Evolutionary conservation across 441 rosid species (phyloP).

Genomic region (Corymbia citriodora): DNA sequence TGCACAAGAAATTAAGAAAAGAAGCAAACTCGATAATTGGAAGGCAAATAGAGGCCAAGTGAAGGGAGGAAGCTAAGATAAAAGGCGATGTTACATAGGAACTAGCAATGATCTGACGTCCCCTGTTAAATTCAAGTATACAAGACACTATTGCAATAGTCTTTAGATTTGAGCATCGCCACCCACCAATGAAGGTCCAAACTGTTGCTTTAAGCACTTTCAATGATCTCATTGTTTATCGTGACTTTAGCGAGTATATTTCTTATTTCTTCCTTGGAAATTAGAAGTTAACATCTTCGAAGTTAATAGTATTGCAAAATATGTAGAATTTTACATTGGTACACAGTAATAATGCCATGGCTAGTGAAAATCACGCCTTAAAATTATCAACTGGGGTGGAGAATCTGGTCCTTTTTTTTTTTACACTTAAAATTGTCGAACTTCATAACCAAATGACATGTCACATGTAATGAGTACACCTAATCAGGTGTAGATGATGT

Average conservation of each 20-base stretch:
- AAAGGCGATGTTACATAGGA: background rate
- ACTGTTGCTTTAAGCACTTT: background rate
- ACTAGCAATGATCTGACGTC: background rate
- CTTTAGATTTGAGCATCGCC: background rate
- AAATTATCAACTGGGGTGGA: background rate
- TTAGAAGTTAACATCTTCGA: background rate
- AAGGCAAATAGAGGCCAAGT: background rate
- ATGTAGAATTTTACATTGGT: background rate
- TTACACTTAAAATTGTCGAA: background rate
- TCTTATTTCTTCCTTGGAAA: background rate
- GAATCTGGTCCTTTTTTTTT: background rate
- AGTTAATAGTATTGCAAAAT: background rate
- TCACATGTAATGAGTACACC: background rate
- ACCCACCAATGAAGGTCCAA: background rate
- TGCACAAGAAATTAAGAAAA: background rate
- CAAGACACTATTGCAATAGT: rapidly evolving
- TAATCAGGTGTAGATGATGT: rapidly evolving
- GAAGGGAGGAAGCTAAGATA: background rate
- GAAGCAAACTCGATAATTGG: background rate
- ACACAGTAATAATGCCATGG: rapidly evolving
- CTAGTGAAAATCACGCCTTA: background rate
- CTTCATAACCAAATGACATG: background rate
- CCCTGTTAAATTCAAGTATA: background rate
- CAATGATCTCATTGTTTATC: background rate
- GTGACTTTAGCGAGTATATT: rapidly evolving